A percentile compares a stretch with the other conserved stretches of the same genome.
Conservation (phyloP, 495 filamentous ascomycete species). For the Xylaria bambusicola region DNA sequence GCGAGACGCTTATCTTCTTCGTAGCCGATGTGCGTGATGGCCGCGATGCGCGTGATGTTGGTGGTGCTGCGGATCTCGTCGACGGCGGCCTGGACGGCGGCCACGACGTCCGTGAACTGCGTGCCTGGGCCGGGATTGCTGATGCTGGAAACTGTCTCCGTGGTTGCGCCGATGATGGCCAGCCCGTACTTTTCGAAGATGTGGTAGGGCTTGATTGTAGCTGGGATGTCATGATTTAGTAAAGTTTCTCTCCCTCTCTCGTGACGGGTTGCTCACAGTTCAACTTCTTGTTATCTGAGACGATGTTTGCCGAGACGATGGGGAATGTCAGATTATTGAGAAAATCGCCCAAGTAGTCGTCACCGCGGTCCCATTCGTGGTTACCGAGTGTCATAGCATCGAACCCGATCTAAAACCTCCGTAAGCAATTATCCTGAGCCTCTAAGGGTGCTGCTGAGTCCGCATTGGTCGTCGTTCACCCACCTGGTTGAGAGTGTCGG, state of each 20-base stretch:
- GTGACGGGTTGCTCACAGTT: conserved; percentile 26
- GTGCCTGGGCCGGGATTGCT: conserved; percentile 54
- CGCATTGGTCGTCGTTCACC: not conserved
- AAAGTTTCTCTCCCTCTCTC: not conserved
- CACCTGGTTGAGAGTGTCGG: conserved; percentile 57
- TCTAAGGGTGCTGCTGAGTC: not conserved
- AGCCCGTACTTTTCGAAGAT: conserved; percentile 56
- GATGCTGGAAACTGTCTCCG: conserved; percentile 52
- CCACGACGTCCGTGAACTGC: conserved; percentile 49
- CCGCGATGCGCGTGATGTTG: conserved; percentile 56
- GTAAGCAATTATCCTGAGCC: not conserved
- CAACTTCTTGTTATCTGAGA: conserved; percentile 50
- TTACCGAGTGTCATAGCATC: conserved; percentile 63
- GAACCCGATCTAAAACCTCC: conserved; percentile 42
- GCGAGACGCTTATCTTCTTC: conserved; percentile 58
- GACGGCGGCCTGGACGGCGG: conserved; percentile 54
- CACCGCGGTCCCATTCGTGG: conserved; percentile 59
- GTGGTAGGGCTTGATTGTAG: conserved; percentile 57
- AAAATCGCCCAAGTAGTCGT: conserved; percentile 53
- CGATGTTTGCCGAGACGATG: conserved; percentile 57
- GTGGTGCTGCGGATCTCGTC: conserved; percentile 51
- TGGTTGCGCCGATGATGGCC: conserved; percentile 60
- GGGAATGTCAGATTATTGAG: conserved; percentile 60
- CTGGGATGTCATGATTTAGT: not conserved
- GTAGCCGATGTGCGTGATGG: conserved; percentile 63